Conservation (phyloP, 371 early-diverging fungal genomes). For the Mucor mucedo region DNA sequence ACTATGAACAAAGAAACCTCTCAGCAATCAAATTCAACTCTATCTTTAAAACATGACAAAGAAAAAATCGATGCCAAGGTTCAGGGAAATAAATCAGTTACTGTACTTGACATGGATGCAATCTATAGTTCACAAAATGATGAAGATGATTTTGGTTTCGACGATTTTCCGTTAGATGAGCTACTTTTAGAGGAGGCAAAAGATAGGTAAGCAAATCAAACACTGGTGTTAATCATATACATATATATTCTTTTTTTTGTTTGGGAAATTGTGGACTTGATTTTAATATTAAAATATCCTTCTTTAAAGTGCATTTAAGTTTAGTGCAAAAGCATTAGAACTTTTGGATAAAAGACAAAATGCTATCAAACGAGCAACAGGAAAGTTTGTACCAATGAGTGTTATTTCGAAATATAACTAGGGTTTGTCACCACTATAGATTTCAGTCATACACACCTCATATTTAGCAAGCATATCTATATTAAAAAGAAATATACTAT, state of each 20-base stretch:
- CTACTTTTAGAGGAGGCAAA: neutral
- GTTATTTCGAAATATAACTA: neutral
- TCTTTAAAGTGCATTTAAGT: neutral
- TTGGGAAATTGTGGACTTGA: conserved; percentile 14
- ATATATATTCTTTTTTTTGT: conserved; percentile 18
- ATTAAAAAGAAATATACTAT: no score
- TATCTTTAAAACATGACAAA: neutral
- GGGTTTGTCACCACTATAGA: neutral
- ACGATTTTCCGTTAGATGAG: conserved; percentile 14
- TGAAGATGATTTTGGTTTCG: conserved; percentile 4
- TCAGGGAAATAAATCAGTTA: neutral
- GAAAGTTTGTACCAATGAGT: conserved; percentile 6
- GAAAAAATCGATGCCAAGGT: neutral
- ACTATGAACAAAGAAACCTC: neutral
- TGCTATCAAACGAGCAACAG: conserved; percentile 13
- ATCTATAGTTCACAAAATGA: neutral
- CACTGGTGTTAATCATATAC: no score
- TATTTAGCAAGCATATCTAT: no score
- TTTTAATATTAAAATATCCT: no score
- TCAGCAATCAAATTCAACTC: neutral
- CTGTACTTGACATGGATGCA: neutral
- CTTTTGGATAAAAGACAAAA: conserved; percentile 19
- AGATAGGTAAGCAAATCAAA: neutral
- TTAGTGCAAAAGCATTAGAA: conserved; percentile 10
- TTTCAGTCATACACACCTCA: no score